A percentile compares a stretch with the other conserved stretches of the same genome.
These are phyloP conservation scores for Pontederia paniculata DNA, from an alignment of 176 grass and related monocot species.

Conservation along the genomic window DNA sequence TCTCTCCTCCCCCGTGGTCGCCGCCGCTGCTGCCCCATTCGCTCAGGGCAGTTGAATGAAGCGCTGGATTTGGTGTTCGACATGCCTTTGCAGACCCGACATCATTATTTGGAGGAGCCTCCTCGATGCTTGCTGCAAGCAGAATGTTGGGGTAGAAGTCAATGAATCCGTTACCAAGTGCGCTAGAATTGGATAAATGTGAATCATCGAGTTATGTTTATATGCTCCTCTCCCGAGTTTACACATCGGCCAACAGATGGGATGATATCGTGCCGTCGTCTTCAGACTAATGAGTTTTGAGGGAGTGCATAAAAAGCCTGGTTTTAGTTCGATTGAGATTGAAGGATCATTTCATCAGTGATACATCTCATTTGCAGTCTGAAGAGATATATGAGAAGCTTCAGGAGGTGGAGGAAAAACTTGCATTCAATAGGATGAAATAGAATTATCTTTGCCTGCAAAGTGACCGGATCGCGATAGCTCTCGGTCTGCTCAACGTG, in stretches of 20 bases:
- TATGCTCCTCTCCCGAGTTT: slow-evolving; percentile 66
- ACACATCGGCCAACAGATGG: slow-evolving; percentile 55
- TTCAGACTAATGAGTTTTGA: slow-evolving; percentile 49
- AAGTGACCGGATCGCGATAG: slow-evolving; percentile 69
- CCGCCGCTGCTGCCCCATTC: too few relatives aligned
- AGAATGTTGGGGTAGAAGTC: slow-evolving; percentile 6
- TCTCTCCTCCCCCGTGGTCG: too few relatives aligned
- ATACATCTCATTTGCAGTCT: slow-evolving; percentile 52
- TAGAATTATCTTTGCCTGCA: slow-evolving; percentile 42
- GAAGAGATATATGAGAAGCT: slow-evolving; percentile 52
- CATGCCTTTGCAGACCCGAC: slow-evolving; percentile 54
- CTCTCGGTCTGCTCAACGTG: slow-evolving; percentile 50
- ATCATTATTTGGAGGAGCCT: slow-evolving; percentile 80
- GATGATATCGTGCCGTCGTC: slow-evolving; percentile 64
- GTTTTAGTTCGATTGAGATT: slow-evolving; percentile 77
- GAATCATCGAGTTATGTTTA: slow-evolving; percentile 30
- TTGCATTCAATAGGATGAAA: slow-evolving; percentile 29
- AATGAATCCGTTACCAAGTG: slow-evolving; percentile 1
- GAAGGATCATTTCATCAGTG: slow-evolving; percentile 46
- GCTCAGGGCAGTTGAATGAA: slow-evolving; percentile 58
- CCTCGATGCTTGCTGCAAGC: slow-evolving; percentile 15
- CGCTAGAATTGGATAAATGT: neutral
- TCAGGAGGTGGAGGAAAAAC: slow-evolving; percentile 34
- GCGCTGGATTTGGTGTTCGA: slow-evolving; percentile 44
- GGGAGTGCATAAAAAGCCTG: slow-evolving; percentile 60